Evolutionary conservation across 176 grass and related monocot species (phyloP).

Genomic region (Avena insularis): DNA sequence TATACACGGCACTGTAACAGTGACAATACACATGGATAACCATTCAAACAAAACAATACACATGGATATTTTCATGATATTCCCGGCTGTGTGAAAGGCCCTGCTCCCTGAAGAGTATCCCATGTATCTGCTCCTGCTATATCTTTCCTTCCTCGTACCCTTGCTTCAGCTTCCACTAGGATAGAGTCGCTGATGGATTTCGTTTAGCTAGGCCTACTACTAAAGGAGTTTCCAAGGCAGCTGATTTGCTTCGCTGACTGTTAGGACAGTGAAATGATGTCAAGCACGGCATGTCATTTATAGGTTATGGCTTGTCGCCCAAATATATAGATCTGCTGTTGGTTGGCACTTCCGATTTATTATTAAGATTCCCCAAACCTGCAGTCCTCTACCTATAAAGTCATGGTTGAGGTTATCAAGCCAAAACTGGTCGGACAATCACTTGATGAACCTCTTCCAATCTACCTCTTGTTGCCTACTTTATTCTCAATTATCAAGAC

Average conservation of each 20-base stretch:
- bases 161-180: too few relatives aligned
- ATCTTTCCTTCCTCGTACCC: too few relatives aligned
- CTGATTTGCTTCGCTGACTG: background rate
- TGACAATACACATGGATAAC: background rate
- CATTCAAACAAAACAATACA: background rate
- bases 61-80: slow-evolving; percentile 11
- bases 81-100: background rate
- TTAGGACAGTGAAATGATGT: slow-evolving; percentile 16
- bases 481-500: background rate
- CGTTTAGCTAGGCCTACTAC: background rate
- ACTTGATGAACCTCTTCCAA: background rate
- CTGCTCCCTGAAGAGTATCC: background rate
- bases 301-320: background rate
- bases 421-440: background rate
- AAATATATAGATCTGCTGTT: slow-evolving; percentile 16
- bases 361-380: slow-evolving; percentile 1
- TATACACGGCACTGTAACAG: background rate
- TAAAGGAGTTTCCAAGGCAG: background rate
- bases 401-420: slow-evolving; percentile 7
- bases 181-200: background rate
- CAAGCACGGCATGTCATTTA: background rate
- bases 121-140: too few relatives aligned
- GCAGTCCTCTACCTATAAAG: background rate
- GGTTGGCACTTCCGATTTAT: slow-evolving; percentile 10
- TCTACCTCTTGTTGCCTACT: slow-evolving; percentile 23